Evolutionary conservation across 169 alveolate genomes (phyloP).

Genomic region (Plasmodium billcollinsi): DNA sequence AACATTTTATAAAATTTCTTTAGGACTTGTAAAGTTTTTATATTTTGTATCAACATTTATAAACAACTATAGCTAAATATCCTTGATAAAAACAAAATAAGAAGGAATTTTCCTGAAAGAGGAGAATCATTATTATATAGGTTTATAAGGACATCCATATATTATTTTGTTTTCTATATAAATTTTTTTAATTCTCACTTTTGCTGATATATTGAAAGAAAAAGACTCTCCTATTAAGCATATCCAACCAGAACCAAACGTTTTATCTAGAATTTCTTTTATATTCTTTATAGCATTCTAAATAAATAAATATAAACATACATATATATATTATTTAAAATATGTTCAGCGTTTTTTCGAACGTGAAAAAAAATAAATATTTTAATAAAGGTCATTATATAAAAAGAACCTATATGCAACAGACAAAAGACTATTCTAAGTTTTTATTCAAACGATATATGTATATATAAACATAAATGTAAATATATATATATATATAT

Average conservation of each 20-base stretch:
- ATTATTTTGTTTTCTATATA: not conserved
- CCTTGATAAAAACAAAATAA: constrained; percentile 73
- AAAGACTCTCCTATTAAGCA: constrained; percentile 75
- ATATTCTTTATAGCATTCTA: constrained; percentile 77
- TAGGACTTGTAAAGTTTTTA: no score
- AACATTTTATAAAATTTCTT: no score
- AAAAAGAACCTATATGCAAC: no score
- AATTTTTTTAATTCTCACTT: constrained; percentile 10
- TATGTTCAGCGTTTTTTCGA: not conserved
- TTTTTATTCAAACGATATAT: no score
- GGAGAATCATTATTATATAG: not conserved
- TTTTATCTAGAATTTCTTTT: constrained; percentile 74
- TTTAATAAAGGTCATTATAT: no score
- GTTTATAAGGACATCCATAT: not conserved
- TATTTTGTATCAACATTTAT: constrained; percentile 30
- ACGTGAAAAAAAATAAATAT: not conserved
- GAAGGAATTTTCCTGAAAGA: constrained; percentile 59
- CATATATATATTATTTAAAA: not conserved
- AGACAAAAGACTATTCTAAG: no score
- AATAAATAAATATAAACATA: not conserved
- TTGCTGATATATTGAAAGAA: constrained; percentile 75
- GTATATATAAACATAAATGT: no score
- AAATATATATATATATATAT: no score
- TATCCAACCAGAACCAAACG: constrained; percentile 75
- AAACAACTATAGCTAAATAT: constrained; percentile 69